Evolutionary conservation across 179 eudicot species (phyloP), one percentile per base, ranked within the genome.

Genomic region (Silene coronaria): DNA sequence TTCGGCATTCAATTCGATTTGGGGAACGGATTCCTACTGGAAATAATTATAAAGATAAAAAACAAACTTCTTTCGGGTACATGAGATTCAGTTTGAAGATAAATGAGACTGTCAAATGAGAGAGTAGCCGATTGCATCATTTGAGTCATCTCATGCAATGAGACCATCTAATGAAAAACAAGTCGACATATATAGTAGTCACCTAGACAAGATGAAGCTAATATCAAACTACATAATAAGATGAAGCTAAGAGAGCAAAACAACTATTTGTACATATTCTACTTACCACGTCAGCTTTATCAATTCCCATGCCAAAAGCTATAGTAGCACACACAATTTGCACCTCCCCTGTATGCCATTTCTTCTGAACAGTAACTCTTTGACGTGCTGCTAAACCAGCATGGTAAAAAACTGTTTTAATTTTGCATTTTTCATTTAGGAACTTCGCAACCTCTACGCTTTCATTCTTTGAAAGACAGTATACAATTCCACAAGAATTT

Each of bases 281-380:
- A 87, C 99, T 92, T 77, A 95, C 99, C 81, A 95, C 99, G 74
- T 95, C 97, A 72, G 97, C 84, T 81, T 95, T 95, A 84, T 95
- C 96, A 51, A 95, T 95, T 76, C 99, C 99, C 99, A 95, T 95
- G 70, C 99, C 99, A 73, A 95, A 95, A 77, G 99, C 99, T 74
- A 95, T 92, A 13, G 99, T 95, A 76, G 99, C 99, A 80, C 99
- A 95, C 70, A 95, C 96, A 69, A 95, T 88, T 72, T 91, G 88
- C 78, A 91, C 94, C 82, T 92, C 99, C 75, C 99, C 99, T 16
- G 86, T 80, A 75, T 91, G 96, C 99, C 99, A 95, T 84, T 87
- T 92, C 86, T 82, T 77, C 77, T 95, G 97, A 30, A 86, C 93
- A 34, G 86, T 77, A 73, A 88, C 81, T 84, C 99, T 92, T 88